These are phyloP conservation scores for Arachis stenosperma DNA, from an alignment of 306 rosid species.

Conservation along the genomic window DNA sequence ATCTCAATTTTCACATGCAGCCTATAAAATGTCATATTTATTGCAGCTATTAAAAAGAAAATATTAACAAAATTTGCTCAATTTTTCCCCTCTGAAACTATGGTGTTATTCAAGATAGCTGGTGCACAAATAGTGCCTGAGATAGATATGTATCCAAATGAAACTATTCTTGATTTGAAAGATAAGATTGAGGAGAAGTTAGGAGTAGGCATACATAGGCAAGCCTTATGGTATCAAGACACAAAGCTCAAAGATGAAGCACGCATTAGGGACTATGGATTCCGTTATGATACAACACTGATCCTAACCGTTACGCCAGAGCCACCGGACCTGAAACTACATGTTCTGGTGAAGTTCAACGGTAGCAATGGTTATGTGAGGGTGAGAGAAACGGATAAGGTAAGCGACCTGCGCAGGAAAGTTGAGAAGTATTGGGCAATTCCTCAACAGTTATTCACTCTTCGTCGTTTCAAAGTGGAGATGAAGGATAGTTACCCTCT, in stretches of 20 bases:
- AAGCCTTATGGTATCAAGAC: constrained; percentile 34
- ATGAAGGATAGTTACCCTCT: constrained; percentile 36
- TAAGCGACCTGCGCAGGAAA: constrained; percentile 25
- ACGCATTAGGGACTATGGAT: not conserved
- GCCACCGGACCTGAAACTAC: constrained; percentile 16
- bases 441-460: constrained; percentile 1
- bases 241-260: not conserved
- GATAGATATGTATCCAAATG: constrained; percentile 8
- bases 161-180: constrained; percentile 39
- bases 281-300: not conserved
- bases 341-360: constrained; percentile 6
- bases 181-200: constrained; percentile 27
- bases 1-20: constrained; percentile 26
- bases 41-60: not conserved
- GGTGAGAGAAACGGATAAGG: constrained; percentile 43
- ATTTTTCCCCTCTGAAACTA: not conserved
- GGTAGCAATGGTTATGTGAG: constrained; percentile 35
- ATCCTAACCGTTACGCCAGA: constrained; percentile 35
- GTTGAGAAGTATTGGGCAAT: constrained; percentile 42
- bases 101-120: constrained; percentile 27
- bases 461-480: not conserved
- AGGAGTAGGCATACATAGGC: constrained; percentile 34
- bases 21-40: not conserved
- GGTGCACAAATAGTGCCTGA: constrained; percentile 43
- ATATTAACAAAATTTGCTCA: constrained; percentile 7